Evolutionary conservation across 2,329 filamentous ascomycete species (phyloP), one percentile per base, ranked within the genome.

Genomic region (Colletotrichum plurivorum): DNA sequence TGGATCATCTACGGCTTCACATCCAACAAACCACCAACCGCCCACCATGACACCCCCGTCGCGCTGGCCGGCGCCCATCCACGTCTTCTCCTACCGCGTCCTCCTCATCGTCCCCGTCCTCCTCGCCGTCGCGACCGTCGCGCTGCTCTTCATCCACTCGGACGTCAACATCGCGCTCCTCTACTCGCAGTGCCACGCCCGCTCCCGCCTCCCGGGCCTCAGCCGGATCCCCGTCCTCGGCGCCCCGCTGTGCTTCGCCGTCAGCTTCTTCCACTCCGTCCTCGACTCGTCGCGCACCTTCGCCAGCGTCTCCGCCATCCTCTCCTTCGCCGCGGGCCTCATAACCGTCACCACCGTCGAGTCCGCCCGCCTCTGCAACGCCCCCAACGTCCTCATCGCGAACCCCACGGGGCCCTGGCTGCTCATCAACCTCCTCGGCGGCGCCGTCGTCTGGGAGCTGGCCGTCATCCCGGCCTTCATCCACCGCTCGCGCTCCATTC

Each of bases 101-200:
- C 77, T 87, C 9, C 77, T 88, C 69, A 80, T 89, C 43, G 76
- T 85, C n/a, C 81, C 88, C 51, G 75, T 84, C 2, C 74, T 87
- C 36, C 80, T 88, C 60, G 80, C 84, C 72, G 51, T 83, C 66
- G 74, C 79, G 48, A 86, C 85, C 4, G 77, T 77, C 31, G 63
- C 77, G 70, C 73, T 77, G 27, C 81, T 88, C 72, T 83, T 85
- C 71, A 65, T 79, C 36, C 81, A 85, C 75, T 81, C 82, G 49
- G 85, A 87, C 76, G 81, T 86, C 75, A 85, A 87, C 79, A 78
- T 83, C 63, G 81, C 84, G 18, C 78, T 87, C 70, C 84, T 88
- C 68, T 87, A 83, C 78, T 87, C 84, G 51, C 85, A 87, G 73
- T 88, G 86, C 76, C 83, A 87, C 74, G 79, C 86, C 2, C 83